Evolutionary conservation across 495 filamentous ascomycete species (phyloP).

Genomic region (Tuber aestivum): DNA sequence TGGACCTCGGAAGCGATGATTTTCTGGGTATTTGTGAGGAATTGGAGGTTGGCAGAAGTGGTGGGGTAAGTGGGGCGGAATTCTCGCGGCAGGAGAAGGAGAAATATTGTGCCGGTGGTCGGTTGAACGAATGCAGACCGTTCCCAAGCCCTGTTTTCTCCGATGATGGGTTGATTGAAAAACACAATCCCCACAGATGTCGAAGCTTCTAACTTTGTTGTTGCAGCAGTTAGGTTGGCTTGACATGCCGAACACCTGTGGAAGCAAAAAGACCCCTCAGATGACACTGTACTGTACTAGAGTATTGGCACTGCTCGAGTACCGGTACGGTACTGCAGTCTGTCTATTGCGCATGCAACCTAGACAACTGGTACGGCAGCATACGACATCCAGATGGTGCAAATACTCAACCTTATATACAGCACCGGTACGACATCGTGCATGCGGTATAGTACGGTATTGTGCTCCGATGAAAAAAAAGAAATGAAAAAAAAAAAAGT

Average conservation of each 20-base stretch:
- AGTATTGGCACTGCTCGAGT: background rate
- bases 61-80: slow-evolving; percentile 5
- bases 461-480: background rate
- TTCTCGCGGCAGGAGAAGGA: background rate
- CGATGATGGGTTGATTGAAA: background rate
- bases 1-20: background rate
- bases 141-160: background rate
- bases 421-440: background rate
- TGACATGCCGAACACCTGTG: background rate
- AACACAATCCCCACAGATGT: background rate
- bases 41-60: background rate
- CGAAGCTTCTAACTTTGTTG: background rate
- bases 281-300: background rate
- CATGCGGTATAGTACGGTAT: background rate
- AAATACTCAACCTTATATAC: background rate
- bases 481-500: background rate
- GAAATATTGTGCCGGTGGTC: background rate
- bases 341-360: background rate
- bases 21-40: background rate
- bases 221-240: background rate
- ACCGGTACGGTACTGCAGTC: background rate
- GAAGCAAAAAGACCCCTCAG: background rate
- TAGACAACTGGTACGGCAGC: background rate
- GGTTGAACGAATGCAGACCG: background rate
- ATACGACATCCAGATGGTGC: background rate